Evolutionary conservation across 225 moss, liverwort and hornwort genomes (phyloP), one percentile per base, ranked within the genome.

Genomic region (Straminergon stramineum): DNA sequence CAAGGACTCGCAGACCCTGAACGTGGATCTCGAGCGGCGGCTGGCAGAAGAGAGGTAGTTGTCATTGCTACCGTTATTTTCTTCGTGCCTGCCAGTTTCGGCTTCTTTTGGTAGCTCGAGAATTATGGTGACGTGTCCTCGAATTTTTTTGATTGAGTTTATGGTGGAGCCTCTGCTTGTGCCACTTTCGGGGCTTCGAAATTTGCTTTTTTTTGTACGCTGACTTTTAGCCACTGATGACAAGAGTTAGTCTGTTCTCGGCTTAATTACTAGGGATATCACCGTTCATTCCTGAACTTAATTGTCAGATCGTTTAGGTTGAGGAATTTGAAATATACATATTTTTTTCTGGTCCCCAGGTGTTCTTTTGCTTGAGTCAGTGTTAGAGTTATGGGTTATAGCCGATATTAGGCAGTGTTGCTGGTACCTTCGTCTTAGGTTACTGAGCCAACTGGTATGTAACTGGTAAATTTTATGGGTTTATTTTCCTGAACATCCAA

Each of bases 1-100:
- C 84, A 96, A 93, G 89, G 96, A 96, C 79, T 95, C 79, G 89
- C 95, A 94, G 76, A 96, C 91, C 5, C 87, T 95, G 81, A 92
- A 95, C 28, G 93, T 96, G 78, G 96, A 93, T 85, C 92, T 95
- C 35, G 93, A 95, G 85, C 87, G 93, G 79, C 90, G 35, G 56
- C 61, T 90, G 41, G 93, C 93, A 17, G 91, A 91, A 17, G 90
- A 92, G 87, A 94, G 92, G 94, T 93, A 89, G 70, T 2, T 32
- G 8, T 55, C 1, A 28, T 56, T 37, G 31, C 30, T 23, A n/a
- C 5, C 16, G 6, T 24, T 64, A 8, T 78, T 39, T 35, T n/a
- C 8, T 48, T 69, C 37, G 43, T 43, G 14, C 14, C 22, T 19
- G 22, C 19, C 6, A 37, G 22, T 58, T 70, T 43, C 10, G 21